These are phyloP conservation scores for Neurospora discreta DNA, from an alignment of 495 filamentous ascomycete genomes.

Conservation along the genomic window DNA sequence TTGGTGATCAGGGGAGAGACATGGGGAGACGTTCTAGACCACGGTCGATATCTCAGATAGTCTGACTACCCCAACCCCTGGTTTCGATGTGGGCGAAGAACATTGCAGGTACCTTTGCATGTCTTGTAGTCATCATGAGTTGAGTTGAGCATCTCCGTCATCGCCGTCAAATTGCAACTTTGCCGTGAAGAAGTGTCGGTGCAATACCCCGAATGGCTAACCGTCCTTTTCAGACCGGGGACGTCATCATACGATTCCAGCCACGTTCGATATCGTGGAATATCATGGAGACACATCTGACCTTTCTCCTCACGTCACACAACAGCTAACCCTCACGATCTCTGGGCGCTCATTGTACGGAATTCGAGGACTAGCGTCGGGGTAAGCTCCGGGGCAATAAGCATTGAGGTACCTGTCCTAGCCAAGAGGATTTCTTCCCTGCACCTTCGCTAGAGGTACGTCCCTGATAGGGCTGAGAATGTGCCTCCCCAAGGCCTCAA, in stretches of 20 bases:
- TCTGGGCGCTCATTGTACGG: neutral
- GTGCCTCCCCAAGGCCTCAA: neutral
- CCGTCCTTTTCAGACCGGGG: neutral
- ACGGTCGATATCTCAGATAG: neutral
- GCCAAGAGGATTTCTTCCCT: neutral
- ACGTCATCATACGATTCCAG: neutral
- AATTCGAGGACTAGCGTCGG: neutral
- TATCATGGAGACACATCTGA: neutral
- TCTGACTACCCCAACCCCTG: neutral
- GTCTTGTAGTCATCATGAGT: neutral
- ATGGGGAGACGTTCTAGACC: neutral
- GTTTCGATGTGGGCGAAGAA: neutral
- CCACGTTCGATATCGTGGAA: neutral
- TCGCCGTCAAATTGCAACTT: neutral
- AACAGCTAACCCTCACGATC: neutral
- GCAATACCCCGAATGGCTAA: neutral
- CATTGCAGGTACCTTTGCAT: neutral
- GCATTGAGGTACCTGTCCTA: neutral
- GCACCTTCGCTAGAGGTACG: neutral
- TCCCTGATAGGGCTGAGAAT: neutral
- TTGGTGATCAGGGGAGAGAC: neutral
- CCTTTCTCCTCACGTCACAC: neutral
- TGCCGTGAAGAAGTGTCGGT: neutral
- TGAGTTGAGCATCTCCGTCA: neutral
- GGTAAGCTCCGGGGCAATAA: neutral